Percentiles rank a stretch among this genome's conserved stretches.
Evolutionary conservation across 2,329 filamentous ascomycete genomes (phyloP).

Genomic region (Rachicladosporium sp.): DNA sequence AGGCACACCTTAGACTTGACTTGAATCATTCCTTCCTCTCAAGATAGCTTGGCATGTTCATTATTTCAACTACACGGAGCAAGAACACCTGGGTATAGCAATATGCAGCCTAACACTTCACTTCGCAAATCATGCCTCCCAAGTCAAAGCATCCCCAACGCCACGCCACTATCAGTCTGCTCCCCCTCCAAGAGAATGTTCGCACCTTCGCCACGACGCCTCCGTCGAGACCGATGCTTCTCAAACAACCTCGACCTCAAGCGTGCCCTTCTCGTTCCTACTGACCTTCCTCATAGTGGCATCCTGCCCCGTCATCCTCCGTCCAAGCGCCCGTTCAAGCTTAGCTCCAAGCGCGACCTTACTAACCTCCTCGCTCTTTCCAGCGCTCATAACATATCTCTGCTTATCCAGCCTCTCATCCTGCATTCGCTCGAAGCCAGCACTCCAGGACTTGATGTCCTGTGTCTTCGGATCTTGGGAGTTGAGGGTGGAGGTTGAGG

Average conservation of each 20-base stretch:
- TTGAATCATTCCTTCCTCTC: no score
- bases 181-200: no score
- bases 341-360: constrained; percentile 85
- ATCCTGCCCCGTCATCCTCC: constrained; percentile 80
- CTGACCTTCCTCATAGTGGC: constrained; percentile 50
- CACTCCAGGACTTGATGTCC: constrained; percentile 64
- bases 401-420: constrained; percentile 76
- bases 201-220: no score
- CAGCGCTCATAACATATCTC: constrained; percentile 63
- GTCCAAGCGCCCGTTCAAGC: constrained; percentile 72
- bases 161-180: no score
- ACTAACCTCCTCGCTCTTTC: constrained; percentile 70
- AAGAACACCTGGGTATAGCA: no score
- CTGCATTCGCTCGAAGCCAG: constrained; percentile 74
- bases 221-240: no score
- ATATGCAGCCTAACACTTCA: no score
- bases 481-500: constrained; percentile 17
- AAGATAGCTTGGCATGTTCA: no score
- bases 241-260: constrained; percentile 5
- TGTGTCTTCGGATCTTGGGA: constrained; percentile 39
- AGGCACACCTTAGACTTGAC: no score
- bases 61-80: no score
- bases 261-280: constrained; percentile 2
- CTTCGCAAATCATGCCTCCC: no score
- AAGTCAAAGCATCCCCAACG: no score